phyloP scores from a whole-genome alignment of 2,329 filamentous ascomycete species.

The Coniella lustricola region DNA sequence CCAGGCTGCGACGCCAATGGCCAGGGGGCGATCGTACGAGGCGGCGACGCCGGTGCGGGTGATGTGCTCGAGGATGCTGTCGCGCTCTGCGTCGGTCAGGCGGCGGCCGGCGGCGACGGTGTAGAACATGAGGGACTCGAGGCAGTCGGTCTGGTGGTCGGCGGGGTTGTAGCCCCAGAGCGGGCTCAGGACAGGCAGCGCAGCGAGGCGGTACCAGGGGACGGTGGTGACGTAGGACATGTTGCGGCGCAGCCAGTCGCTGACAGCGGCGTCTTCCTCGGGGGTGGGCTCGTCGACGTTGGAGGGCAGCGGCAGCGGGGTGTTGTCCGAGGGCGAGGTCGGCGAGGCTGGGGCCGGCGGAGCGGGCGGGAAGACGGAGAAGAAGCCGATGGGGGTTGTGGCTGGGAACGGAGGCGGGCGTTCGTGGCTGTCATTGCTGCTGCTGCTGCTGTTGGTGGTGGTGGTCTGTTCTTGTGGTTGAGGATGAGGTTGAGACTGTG shows the following conservation, averaged over 20 bases:
- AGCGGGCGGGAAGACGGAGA: neutral
- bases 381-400: neutral
- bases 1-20: constrained; percentile 7
- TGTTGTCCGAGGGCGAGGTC: neutral
- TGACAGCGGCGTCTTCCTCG: constrained; percentile 9
- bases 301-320: constrained; percentile 10
- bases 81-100: constrained; percentile 11
- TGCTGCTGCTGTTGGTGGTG: neutral
- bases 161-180: constrained; percentile 14
- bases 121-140: constrained; percentile 13
- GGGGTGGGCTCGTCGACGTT: constrained; percentile 12
- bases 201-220: constrained; percentile 12
- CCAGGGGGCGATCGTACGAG: constrained; percentile 12
- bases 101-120: constrained; percentile 9
- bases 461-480: neutral
- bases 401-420: neutral
- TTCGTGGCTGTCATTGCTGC: neutral
- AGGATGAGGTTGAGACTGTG: too few relatives aligned
- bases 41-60: constrained; percentile 8
- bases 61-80: constrained; percentile 12
- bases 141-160: constrained; percentile 14
- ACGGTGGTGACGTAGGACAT: constrained; percentile 12
- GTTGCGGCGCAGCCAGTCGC: constrained; percentile 13
- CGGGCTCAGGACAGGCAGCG: constrained; percentile 10
- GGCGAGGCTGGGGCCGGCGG: neutral